Evolutionary conservation across 345 rosid genomes (phyloP).

Genomic region (Angophora floribunda): DNA sequence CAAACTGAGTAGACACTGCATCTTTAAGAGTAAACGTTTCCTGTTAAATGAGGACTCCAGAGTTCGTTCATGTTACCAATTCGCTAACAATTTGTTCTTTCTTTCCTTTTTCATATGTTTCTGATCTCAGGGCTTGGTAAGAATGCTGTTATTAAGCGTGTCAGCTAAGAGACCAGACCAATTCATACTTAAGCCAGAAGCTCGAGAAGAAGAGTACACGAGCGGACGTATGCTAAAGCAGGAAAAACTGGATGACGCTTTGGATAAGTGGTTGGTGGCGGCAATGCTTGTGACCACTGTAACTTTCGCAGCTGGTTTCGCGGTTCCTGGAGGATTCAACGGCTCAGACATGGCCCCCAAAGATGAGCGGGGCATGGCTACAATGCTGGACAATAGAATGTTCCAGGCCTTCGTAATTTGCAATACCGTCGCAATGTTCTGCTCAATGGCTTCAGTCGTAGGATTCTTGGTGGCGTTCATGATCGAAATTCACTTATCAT

Average conservation of each 20-base stretch:
- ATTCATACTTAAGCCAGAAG: accelerated
- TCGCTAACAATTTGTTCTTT: not conserved
- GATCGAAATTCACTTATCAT: accelerated
- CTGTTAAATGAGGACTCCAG: not conserved
- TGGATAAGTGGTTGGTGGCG: not conserved
- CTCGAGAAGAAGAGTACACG: not conserved
- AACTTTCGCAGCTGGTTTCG: not conserved
- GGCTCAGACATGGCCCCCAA: not conserved
- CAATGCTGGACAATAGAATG: not conserved
- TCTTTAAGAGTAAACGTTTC: not conserved
- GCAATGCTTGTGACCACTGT: not conserved
- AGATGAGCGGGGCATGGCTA: not conserved
- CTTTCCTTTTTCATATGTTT: not conserved
- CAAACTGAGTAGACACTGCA: not conserved
- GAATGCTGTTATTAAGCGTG: not conserved
- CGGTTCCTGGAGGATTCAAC: not conserved
- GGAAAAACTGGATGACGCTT: accelerated
- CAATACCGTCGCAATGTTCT: not conserved
- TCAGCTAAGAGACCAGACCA: not conserved
- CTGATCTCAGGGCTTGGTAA: not conserved
- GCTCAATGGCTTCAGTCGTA: not conserved
- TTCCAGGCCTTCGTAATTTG: not conserved
- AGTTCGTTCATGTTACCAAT: not conserved
- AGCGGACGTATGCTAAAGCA: accelerated
- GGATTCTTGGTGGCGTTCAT: not conserved